These are phyloP conservation scores for Odontarrhena argentea DNA, from an alignment of 345 rosid species.

Conservation along the genomic window DNA sequence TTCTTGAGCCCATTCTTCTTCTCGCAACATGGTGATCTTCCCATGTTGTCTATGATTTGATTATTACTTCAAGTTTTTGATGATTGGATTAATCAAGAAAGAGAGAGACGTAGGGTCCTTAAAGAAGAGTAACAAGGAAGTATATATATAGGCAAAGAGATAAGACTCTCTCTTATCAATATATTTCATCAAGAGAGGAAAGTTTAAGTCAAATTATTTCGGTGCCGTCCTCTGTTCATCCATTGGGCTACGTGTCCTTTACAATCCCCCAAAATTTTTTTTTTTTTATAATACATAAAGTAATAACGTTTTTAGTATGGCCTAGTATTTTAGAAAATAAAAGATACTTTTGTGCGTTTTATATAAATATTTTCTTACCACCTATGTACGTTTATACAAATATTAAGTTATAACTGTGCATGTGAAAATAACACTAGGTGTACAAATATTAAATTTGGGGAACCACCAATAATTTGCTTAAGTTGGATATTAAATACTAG, in stretches of 20 bases:
- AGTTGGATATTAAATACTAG: neutral
- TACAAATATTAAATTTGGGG: neutral
- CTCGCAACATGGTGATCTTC: constrained; percentile 77
- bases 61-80: neutral
- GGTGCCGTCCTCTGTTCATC: constrained; percentile 80
- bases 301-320: no score
- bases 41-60: constrained; percentile 47
- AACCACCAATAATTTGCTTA: neutral
- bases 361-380: no score
- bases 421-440: neutral
- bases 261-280: neutral
- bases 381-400: no score
- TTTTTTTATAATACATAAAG: neutral
- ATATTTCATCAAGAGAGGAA: neutral
- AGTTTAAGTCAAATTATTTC: constrained; percentile 66
- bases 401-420: neutral
- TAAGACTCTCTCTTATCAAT: constrained; percentile 15
- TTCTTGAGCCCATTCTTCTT: constrained; percentile 71
- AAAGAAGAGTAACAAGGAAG: constrained; percentile 21
- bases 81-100: constrained; percentile 24
- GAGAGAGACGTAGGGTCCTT: constrained; percentile 35
- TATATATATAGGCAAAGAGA: constrained; percentile 32
- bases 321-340: no score
- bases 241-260: constrained; percentile 68
- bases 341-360: no score